Evolutionary conservation across 257 asterid genomes (phyloP), one percentile per base, ranked within the genome.

Genomic region (Solanum rostratum): DNA sequence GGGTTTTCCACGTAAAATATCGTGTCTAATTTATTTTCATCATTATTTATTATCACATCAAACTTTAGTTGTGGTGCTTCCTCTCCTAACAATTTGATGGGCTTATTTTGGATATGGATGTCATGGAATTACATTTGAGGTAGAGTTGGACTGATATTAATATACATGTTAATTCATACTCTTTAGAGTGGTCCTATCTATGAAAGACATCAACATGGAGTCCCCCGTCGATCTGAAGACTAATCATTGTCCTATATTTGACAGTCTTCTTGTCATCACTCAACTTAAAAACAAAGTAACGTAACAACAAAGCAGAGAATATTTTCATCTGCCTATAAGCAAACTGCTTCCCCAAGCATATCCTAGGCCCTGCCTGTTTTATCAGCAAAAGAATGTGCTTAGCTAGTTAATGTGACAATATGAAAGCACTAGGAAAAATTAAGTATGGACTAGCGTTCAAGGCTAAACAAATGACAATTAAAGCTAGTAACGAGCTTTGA

Each of bases 321-420:
- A 92, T 90, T 86, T 92, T 92, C 94, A 92, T 92, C 86, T 92
- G 94, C 85, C 90, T 89, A 37, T 89, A 86, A 7, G 95, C 93
- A 83, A 92, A 92, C 57, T 92, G 91, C 89, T 87, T 92, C 11
- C 93, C 93, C 87, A 92, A 68, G 71, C 95, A 91, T 12, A 91
- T 86, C 70, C 92, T 76, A 0, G 91, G 92, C 2, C 96, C 93
- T 14, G 91, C 96, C 94, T 92, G 89, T 71, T 87, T 81, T 37
- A 85, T 57, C 52, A 82, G 3, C 73, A 86, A 7, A 29, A 66
- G 30, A 54, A 18, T 73, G 33, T 39, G 0, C 19, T 20, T 20
- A 43, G 15, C 30, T 41, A 43, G 27, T 14, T 70, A n/a, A 39
- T 39, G 52, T 10, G 2, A 12, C 79, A 39, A 53, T 70, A 41